Base-by-base conservation (phyloP, 768 basidiomycete species). In the Amanita phalloides region DNA sequence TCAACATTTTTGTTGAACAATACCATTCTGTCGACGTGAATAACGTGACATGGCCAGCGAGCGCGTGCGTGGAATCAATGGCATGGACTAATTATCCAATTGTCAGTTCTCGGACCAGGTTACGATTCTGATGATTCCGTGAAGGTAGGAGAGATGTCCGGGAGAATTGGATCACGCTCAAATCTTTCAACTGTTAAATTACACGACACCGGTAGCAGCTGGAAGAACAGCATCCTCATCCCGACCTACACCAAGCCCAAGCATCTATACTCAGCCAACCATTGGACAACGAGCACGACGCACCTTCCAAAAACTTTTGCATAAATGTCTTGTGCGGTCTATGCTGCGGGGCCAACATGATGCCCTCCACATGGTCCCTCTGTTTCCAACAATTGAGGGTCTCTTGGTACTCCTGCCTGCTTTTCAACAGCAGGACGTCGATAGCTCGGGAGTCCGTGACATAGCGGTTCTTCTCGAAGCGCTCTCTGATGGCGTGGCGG, bases 361-460 rank as follows among this genome's bases (percentile, higher is more conserved):
- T 77, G 2, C 87, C 88, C 65, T 82, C 67, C 28, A 92, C 71
- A 61, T 92, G 89, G 55, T 90, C 86, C 39, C 73, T 77, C 71
- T 89, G 86, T 62, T 93, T 93, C 93, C 93, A 97, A 60, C 78
- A 79, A 63, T 97, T 97, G 75, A 96, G 74, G 48, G 86, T 85
- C 74, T 97, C 95, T 73, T 98, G 95, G 62, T 82, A 90, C 58
- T 97, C 92, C 69, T 82, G 86, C 56, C 81, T 73, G 48, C 79
- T 75, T 74, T 97, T 97, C 62, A 86, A 76, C 37, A 96, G 62
- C 59, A 97, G 73, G 42, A 95, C 71, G 64, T 99, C 92, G 63
- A 98, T 81, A 21, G 86, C 81, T 51, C 82, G 79, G 25, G 78
- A 69, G 70, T 98, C 90, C 42, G 83, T 80, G 36, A 96, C 81